A percentile compares a stretch with the other conserved stretches of the same genome.
Evolutionary conservation across 2,329 filamentous ascomycete genomes (phyloP).

Genomic region (Sarocladium brachiariae): DNA sequence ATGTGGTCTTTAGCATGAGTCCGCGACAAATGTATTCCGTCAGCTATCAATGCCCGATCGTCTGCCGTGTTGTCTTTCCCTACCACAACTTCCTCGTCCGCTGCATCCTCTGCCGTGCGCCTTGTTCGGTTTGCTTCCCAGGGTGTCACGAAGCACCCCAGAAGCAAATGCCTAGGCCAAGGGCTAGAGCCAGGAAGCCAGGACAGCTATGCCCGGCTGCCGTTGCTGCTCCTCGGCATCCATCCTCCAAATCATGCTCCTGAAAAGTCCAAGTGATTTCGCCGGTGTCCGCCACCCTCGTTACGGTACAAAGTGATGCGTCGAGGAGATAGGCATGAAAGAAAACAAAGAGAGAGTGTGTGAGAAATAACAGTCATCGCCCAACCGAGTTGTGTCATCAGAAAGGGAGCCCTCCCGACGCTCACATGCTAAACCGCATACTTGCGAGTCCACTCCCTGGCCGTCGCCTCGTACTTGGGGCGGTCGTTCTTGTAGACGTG

Average conservation of each 20-base stretch:
- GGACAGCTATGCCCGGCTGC: neutral
- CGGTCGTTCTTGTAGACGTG: constrained; percentile 99
- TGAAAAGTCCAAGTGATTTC: constrained; percentile 8
- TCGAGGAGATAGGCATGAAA: constrained; percentile 8
- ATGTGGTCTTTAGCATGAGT: neutral
- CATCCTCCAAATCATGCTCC: constrained; percentile 8
- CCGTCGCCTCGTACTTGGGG: constrained; percentile 90
- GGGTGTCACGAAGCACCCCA: neutral
- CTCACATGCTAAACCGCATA: constrained; percentile 70
- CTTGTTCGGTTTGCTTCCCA: neutral
- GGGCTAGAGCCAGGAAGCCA: neutral
- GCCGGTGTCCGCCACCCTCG: constrained; percentile 8
- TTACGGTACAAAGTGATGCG: constrained; percentile 4
- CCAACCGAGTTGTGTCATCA: constrained; percentile 11
- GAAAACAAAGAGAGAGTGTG: constrained; percentile 4
- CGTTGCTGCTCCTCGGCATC: neutral
- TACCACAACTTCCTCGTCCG: constrained; percentile 59
- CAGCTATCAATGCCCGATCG: constrained; percentile 9
- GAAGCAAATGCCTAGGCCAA: constrained; percentile 1
- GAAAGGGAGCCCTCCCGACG: constrained; percentile 7
- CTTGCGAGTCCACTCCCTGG: constrained; percentile 97
- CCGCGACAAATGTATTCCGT: constrained; percentile 9
- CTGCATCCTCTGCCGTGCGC: constrained; percentile 28
- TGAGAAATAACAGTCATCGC: constrained; percentile 7
- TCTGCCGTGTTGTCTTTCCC: constrained; percentile 6